Conservation (phyloP, 495 filamentous ascomycete genomes). For the Letharia columbiana region DNA sequence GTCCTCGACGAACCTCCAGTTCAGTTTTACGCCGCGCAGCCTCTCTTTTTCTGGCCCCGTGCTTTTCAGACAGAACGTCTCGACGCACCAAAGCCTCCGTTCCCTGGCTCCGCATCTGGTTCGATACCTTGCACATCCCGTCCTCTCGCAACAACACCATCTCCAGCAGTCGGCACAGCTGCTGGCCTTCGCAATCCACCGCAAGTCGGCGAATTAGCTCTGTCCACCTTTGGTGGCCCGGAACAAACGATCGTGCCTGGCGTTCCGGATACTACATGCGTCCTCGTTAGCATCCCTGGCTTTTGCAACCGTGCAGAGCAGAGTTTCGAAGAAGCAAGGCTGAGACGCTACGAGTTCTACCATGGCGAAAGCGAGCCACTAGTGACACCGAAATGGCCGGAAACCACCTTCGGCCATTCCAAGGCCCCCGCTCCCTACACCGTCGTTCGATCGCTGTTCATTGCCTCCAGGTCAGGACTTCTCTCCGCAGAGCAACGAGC, state of each 20-base stretch:
- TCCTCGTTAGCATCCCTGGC: neutral
- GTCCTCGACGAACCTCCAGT: neutral
- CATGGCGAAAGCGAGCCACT: neutral
- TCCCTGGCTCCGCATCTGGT: too few relatives aligned
- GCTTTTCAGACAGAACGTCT: too few relatives aligned
- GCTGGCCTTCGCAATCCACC: neutral
- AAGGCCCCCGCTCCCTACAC: neutral
- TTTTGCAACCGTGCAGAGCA: neutral
- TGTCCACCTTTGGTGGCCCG: neutral
- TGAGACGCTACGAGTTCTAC: neutral
- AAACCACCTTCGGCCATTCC: neutral
- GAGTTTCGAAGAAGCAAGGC: neutral
- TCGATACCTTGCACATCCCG: too few relatives aligned
- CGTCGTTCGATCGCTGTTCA: neutral
- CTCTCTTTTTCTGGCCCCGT: too few relatives aligned
- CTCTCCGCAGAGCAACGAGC: neutral
- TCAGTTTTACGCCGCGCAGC: too few relatives aligned
- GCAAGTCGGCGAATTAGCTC: neutral
- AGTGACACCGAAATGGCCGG: neutral
- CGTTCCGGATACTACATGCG: fast-evolving
- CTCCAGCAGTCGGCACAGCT: neutral
- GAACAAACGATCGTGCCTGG: neutral
- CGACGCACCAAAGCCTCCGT: too few relatives aligned
- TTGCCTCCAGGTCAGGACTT: neutral
- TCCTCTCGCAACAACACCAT: neutral